Evolutionary conservation across 805 yeast genomes (phyloP), one percentile per base, ranked within the genome.

Genomic region (Myxozyma monticola): DNA sequence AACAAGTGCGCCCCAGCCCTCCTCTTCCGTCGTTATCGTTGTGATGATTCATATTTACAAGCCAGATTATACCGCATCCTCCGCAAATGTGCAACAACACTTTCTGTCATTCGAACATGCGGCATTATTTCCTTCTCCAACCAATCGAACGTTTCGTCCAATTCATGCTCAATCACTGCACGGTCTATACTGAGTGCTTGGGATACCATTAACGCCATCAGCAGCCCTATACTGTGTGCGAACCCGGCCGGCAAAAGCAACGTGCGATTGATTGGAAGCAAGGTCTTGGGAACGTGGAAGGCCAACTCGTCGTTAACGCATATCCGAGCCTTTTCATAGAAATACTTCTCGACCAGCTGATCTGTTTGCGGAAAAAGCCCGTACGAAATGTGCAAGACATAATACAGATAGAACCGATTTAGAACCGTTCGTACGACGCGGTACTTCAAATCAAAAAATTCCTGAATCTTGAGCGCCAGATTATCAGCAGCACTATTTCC

Each of bases 361-460:
- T 44, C 48, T 37, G 15, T 25, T 21, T 21, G 43, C n/a, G 43
- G 29, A 4, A 44, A 30, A 3, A 36, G 12, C 17, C 28, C 36
- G n/a, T n/a, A n/a, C 15, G 31, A 17, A 3, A 22, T 22, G 25
- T 44, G 48, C n/a, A 44, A 21, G 14, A 44, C 25, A 26, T 24
- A 44, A 20, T 44, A 44, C 25, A 44, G n/a, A 31, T 44, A 44
- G 30, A 44, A 44, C 37, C 48, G 36, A 20, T 44, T 37, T 4
- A 44, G 8, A 14, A 37, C 14, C 17, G 28, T 21, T 10, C 26
- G n/a, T 1, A 21, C 14, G 12, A 37, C 17, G 14, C 24, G 29
- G 21, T 37, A 37, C 14, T 37, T 14, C 3, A 35, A 37, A 21
- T 4, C 14, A 9, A 21, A 15, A 2, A 17, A 8, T n/a, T n/a